A percentile compares a stretch with the other conserved stretches of the same genome.
phyloP scores from a whole-genome alignment of 768 basidiomycete species.

The Mycena vitilis region DNA sequence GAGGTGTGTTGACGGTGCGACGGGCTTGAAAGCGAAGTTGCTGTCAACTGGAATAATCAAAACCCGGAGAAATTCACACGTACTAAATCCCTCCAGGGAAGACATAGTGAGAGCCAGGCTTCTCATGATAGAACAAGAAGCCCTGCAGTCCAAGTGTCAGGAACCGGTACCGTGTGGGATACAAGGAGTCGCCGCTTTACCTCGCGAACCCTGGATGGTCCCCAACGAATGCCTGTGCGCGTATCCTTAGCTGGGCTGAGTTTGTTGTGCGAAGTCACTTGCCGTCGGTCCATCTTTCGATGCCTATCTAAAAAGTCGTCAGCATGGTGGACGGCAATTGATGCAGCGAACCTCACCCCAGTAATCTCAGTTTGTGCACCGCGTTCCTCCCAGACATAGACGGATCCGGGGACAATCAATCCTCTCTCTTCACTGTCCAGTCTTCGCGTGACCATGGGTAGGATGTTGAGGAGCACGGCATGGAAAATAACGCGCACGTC shows the following conservation, averaged over 20 bases:
- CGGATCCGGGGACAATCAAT: slow-evolving; percentile 76
- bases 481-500: slow-evolving; percentile 77
- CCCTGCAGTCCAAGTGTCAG: slow-evolving; percentile 57
- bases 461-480: slow-evolving; percentile 71
- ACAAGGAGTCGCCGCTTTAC: slow-evolving; percentile 46
- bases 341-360: slow-evolving; percentile 60
- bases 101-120: slow-evolving; percentile 59
- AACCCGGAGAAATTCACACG: slow-evolving; percentile 46
- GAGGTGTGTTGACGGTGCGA: slow-evolving; percentile 45
- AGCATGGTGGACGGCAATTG: slow-evolving; percentile 4
- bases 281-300: slow-evolving; percentile 87
- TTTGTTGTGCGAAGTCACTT: slow-evolving; percentile 34
- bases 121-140: slow-evolving; percentile 85
- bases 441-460: slow-evolving; percentile 84
- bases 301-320: slow-evolving; percentile 67
- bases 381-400: slow-evolving; percentile 90
- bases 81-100: slow-evolving; percentile 56
- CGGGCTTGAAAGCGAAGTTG: slow-evolving; percentile 22
- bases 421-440: slow-evolving; percentile 82
- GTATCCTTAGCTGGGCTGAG: background rate
- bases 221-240: slow-evolving; percentile 75
- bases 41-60: slow-evolving; percentile 23
- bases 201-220: slow-evolving; percentile 82
- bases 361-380: slow-evolving; percentile 78
- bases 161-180: background rate